Evolutionary conservation across 2,329 filamentous ascomycete species (phyloP).

Genomic region (Penicillium verrucosum): DNA sequence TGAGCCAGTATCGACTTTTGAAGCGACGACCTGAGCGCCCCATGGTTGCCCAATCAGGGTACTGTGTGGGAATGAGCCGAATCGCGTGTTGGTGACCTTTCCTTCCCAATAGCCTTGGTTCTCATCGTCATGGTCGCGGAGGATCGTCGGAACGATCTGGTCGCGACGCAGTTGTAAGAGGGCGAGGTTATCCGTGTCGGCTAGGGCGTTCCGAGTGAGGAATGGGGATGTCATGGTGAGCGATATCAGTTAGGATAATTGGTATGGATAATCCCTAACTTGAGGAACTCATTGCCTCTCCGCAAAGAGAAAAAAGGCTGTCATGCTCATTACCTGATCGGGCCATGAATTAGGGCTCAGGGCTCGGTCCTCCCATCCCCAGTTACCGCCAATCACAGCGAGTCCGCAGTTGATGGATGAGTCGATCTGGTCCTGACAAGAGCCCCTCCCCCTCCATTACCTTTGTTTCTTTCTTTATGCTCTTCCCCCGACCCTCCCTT

Average conservation of each 20-base stretch:
- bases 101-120: conserved; percentile 72
- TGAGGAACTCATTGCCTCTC: neutral
- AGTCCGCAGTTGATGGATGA: conserved; percentile 17
- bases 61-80: conserved; percentile 82
- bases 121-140: conserved; percentile 59
- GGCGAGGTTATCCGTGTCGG: conserved; percentile 66
- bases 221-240: conserved; percentile 65
- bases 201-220: conserved; percentile 63
- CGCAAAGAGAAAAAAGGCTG: conserved; percentile 18
- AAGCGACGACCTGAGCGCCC: conserved; percentile 89
- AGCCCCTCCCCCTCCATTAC: conserved; percentile 24
- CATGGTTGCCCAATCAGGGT: conserved; percentile 76
- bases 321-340: conserved; percentile 15
- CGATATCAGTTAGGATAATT: neutral
- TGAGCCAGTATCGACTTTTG: conserved; percentile 87
- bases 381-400: conserved; percentile 22
- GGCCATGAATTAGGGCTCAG: conserved; percentile 25
- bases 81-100: conserved; percentile 83
- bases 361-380: conserved; percentile 9
- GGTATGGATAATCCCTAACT: neutral
- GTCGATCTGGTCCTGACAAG: conserved; percentile 15
- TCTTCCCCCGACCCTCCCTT: conserved; percentile 20
- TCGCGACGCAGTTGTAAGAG: conserved; percentile 88
- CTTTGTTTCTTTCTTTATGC: conserved; percentile 24
- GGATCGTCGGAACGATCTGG: conserved; percentile 71